These are phyloP conservation scores for Trypanosoma lewisi DNA, from an alignment of 208 protist species.

Conservation along the genomic window DNA sequence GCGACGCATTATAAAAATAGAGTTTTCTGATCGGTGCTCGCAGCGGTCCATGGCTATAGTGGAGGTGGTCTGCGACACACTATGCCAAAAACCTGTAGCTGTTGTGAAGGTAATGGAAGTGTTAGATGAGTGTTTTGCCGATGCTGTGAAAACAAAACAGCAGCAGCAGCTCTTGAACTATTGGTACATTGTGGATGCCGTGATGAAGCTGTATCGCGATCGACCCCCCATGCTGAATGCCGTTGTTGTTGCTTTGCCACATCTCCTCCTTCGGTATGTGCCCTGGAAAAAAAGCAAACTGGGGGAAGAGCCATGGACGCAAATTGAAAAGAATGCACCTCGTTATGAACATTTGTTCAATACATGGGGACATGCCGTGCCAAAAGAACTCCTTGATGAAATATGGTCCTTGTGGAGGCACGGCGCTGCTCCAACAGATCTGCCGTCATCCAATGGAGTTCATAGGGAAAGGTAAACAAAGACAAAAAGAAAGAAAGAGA, in stretches of 20 bases:
- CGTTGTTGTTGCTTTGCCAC: conserved; percentile 16
- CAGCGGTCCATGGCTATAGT: conserved; percentile 16
- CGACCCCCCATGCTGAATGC: conserved; percentile 17
- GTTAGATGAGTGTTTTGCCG: conserved; percentile 14
- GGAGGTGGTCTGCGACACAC: conserved; percentile 8
- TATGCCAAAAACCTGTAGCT: conserved; percentile 7
- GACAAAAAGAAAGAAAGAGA: too few relatives aligned
- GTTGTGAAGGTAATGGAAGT: conserved; percentile 25
- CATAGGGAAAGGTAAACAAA: too few relatives aligned
- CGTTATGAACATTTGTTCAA: conserved; percentile 14
- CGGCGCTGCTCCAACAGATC: background rate
- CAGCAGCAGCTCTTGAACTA: conserved; percentile 10
- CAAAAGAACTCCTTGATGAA: conserved; percentile 8
- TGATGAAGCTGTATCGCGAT: conserved; percentile 12
- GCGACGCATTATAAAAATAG: conserved; percentile 14
- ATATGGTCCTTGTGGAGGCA: conserved; percentile 11
- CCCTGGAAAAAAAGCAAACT: conserved; percentile 18
- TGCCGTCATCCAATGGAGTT: too few relatives aligned
- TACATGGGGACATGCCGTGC: conserved; percentile 12
- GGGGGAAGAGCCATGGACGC: conserved; percentile 3
- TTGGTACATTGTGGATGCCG: conserved; percentile 22
- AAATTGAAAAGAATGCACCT: background rate
- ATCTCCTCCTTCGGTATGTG: conserved; percentile 14
- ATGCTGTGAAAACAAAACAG: conserved; percentile 6
- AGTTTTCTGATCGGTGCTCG: conserved; percentile 14